These are phyloP conservation scores for Rhodocollybia butyracea DNA, from an alignment of 768 basidiomycete species.

Conservation along the genomic window DNA sequence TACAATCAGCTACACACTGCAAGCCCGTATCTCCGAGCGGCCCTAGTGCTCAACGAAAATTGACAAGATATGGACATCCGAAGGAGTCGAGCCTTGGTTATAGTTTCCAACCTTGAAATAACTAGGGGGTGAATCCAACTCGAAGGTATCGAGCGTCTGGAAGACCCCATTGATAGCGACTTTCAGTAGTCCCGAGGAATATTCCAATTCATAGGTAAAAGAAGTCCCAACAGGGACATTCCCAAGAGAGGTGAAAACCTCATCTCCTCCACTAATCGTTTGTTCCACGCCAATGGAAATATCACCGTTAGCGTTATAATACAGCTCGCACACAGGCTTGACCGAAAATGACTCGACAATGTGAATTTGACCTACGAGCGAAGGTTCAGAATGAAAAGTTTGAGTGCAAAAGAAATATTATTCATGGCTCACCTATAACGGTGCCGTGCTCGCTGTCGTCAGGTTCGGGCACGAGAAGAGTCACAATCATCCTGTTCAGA, in stretches of 20 bases:
- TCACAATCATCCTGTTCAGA: neutral
- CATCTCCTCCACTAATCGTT: neutral
- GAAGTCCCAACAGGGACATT: constrained; percentile 1
- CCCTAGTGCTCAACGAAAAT: constrained; percentile 3
- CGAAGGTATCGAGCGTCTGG: constrained; percentile 4
- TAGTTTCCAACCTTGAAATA: constrained; percentile 10
- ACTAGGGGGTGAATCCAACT: constrained; percentile 2
- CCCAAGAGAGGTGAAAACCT: neutral
- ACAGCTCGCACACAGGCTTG: constrained; percentile 8
- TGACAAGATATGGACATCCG: constrained; percentile 6
- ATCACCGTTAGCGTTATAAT: constrained; percentile 1
- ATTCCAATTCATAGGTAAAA: constrained; percentile 7
- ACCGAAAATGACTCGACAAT: constrained; percentile 1
- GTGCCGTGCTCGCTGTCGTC: constrained; percentile 6
- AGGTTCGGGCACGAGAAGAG: neutral
- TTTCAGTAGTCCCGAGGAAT: neutral
- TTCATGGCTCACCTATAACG: too few relatives aligned
- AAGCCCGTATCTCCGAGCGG: too few relatives aligned
- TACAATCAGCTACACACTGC: too few relatives aligned
- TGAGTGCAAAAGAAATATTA: too few relatives aligned
- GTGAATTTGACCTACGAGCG: constrained; percentile 9
- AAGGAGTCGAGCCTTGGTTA: constrained; percentile 6
- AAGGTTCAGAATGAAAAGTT: too few relatives aligned
- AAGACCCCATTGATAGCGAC: constrained; percentile 8
- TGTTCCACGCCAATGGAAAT: constrained; percentile 6